Base-by-base conservation (phyloP, 495 filamentous ascomycete species). In the Clohesyomyces aquaticus region DNA sequence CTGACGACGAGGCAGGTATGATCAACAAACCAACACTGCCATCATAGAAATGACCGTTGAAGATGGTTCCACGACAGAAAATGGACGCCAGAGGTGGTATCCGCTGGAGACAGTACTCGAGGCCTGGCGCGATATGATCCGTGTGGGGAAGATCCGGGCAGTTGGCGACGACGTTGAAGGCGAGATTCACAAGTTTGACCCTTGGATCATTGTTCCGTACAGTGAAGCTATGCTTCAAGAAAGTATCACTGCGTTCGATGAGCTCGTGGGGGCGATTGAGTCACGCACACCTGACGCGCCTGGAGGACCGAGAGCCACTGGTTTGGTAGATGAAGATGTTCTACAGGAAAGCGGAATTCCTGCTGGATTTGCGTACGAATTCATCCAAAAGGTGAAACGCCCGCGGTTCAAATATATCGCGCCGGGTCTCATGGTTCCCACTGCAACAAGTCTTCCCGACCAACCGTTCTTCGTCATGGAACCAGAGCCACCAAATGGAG, bases 181-280 rank as follows among this genome's bases (percentile, higher is more conserved):
- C 43, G 8, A 6, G 19, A 47, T 9, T n/a, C 19, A 6, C 4
- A 47, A 47, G n/a, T 47, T n/a, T n/a, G 43, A 47, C 19, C 43
- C 43, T 8, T 47, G 43, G 43, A 47, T 47, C n/a, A 47, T 9
- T 22, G n/a, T 47, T 22, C 43, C 43, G 19, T 47, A 47, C 19
- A 47, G 43, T 47, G 43, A 47, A 8, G n/a, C 8, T 8, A 47
- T 47, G 43, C 43, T 47, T 9, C 43, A 47, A 18, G 43, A 47
- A 22, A 22, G 8, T 22, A 47, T 47, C 19, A 22, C 4, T 22
- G 19, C 19, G 8, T 47, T 47, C 19, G n/a, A 47, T 22, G 4
- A 47, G 43, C 43, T 47, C 8, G 43, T 47, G 19, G 43, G 19
- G 6, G 43, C 43, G 4, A 47, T 47, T n/a, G 43, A 47, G 19